Base-by-base conservation (phyloP, 257 asterid genomes). In the Nicotiana noctiflora region DNA sequence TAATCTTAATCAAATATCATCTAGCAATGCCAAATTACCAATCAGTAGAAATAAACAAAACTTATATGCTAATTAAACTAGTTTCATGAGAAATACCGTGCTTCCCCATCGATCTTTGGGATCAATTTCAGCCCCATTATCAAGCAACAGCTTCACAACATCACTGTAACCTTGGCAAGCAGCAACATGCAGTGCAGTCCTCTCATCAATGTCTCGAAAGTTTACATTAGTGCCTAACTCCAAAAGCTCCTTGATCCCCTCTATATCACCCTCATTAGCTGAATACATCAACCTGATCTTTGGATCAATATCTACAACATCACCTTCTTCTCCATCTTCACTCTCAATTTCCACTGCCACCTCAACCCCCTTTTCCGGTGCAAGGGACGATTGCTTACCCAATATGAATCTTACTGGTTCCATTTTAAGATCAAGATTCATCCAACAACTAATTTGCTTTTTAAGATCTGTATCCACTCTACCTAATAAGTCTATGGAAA, bases 91-190 rank as follows among this genome's bases (percentile, higher is more conserved):
- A 4, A 18, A 86, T 95, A 95, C 99, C 99, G 97, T 90, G 91
- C 99, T 95, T 82, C 97, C 98, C 99, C 99, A 93, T 11, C 98
- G 97, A 86, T 95, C 99, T 75, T 82, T 68, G 49, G 91, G 84
- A 82, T 92, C 95, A 15, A 89, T 87, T 18, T 85, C 79, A 1
- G 98, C 98, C 49, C 92, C 92, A 14, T 85, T 89, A 5, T 89
- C 86, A 14, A 95, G 86, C 90, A 95, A 84, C 75, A 91, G 68
- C 79, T 84, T 77, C 21, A 88, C 93, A 34, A 95, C 97, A 62
- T 91, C 97, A 75, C 79, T 85, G 63, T 88, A 87, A 3, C 99
- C 99, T 88, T 95, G 99, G 90, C 99, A 95, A n/a, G 99, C 97
- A 3, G 98, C 99, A 34, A 95, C 82, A 57, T 95, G 99, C 76